Percentiles rank a stretch among this genome's conserved stretches.
These are phyloP conservation scores for Verticillium klebahnii DNA, from an alignment of 2,329 filamentous ascomycete species.

Conservation along the genomic window DNA sequence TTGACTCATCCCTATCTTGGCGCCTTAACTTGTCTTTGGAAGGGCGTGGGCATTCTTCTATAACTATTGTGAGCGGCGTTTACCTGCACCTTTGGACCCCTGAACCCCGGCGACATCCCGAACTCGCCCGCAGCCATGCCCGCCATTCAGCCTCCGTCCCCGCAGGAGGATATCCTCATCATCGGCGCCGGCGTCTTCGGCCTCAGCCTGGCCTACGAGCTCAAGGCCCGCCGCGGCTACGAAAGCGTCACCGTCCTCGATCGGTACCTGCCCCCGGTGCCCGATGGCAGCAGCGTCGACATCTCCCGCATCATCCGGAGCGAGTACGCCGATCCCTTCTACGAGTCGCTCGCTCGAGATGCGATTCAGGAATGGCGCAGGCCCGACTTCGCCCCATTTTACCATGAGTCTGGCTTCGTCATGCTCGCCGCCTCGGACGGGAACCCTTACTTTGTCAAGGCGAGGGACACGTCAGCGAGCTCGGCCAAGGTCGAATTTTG, in stretches of 20 bases:
- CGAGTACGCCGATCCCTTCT: constrained; percentile 62
- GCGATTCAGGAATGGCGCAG: constrained; percentile 20
- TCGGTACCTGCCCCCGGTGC: constrained; percentile 27
- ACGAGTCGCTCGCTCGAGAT: constrained; percentile 44
- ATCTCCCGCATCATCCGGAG: constrained; percentile 34
- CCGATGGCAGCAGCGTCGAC: constrained; percentile 34
- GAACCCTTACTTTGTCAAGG: constrained; percentile 13
- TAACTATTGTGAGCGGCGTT: background rate
- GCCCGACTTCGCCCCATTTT: constrained; percentile 21
- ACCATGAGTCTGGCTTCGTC: constrained; percentile 25
- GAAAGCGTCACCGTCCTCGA: constrained; percentile 30
- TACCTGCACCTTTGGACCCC: background rate
- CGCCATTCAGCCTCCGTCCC: background rate
- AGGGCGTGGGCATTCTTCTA: background rate
- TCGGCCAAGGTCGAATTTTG: constrained; percentile 4
- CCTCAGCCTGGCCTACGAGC: constrained; percentile 21
- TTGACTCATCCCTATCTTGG: background rate
- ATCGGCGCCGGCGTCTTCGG: constrained; percentile 26
- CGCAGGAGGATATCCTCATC: constrained; percentile 19
- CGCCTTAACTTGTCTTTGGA: background rate
- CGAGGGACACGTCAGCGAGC: constrained; percentile 7
- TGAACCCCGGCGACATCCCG: background rate
- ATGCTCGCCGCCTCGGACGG: constrained; percentile 18
- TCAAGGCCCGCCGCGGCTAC: constrained; percentile 18
- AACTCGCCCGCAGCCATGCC: background rate